Conservation (phyloP, 306 rosid genomes). For the Cucurbita argyrosperma region DNA sequence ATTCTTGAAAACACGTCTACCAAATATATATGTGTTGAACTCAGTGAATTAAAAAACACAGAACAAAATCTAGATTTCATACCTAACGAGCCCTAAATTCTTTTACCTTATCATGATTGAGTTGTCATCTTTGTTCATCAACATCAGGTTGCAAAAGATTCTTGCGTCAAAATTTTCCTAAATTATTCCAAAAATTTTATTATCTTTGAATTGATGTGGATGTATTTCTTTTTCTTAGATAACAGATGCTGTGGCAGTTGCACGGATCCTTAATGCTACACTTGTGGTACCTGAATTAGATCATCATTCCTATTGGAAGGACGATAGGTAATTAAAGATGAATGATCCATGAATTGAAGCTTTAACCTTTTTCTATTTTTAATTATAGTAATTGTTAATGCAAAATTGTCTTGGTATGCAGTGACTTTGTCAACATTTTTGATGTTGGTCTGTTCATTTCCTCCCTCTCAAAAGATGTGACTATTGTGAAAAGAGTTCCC, state of each 20-base stretch:
- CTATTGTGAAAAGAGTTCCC: conserved; percentile 83
- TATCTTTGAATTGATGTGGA: conserved; percentile 12
- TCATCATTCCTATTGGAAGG: conserved; percentile 90
- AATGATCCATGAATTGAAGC: background rate
- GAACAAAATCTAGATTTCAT: too few relatives aligned
- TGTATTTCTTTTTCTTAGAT: conserved; percentile 39
- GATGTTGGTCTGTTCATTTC: conserved; percentile 81
- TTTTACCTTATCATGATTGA: background rate
- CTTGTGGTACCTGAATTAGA: conserved; percentile 92
- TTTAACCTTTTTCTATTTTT: background rate
- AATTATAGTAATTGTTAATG: conserved; percentile 1
- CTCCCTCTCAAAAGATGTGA: conserved; percentile 71
- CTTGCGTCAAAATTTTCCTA: background rate
- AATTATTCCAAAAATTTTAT: background rate
- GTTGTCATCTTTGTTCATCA: background rate
- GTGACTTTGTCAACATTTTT: conserved; percentile 74
- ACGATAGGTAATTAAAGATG: conserved; percentile 48
- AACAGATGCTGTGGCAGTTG: conserved; percentile 94
- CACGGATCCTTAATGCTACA: conserved; percentile 92
- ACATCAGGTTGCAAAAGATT: background rate
- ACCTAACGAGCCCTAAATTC: background rate
- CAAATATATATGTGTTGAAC: too few relatives aligned
- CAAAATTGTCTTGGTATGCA: conserved; percentile 19
- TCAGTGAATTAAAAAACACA: too few relatives aligned
- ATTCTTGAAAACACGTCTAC: too few relatives aligned